Evolutionary conservation across 2,329 filamentous ascomycete genomes (phyloP).

Genomic region (Drechslera avenae): DNA sequence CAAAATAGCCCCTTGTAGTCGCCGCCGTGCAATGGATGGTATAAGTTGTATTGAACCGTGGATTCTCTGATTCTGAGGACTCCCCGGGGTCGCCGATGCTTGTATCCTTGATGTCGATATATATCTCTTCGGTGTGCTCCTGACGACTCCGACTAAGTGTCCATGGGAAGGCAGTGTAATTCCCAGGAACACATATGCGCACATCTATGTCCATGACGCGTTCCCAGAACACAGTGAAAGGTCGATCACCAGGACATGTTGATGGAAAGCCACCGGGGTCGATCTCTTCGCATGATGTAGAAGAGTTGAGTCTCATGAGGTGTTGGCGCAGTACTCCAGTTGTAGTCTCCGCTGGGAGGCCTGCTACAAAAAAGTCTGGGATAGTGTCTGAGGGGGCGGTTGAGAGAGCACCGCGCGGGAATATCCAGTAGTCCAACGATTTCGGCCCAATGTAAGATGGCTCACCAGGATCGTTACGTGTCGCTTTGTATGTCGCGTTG

Average conservation of each 20-base stretch:
- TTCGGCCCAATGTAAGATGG: no score
- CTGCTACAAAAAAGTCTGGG: neutral
- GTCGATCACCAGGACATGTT: neutral
- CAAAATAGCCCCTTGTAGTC: no score
- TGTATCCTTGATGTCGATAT: no score
- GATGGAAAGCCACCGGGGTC: neutral
- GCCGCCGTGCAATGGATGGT: no score
- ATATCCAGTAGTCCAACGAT: no score
- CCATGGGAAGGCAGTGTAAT: neutral
- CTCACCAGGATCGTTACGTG: no score
- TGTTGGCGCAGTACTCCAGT: neutral
- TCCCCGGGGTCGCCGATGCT: no score
- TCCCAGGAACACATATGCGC: neutral
- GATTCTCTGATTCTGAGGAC: no score
- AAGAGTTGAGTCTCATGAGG: neutral
- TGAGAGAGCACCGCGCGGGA: no score
- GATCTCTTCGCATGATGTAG: neutral
- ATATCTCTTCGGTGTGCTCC: neutral
- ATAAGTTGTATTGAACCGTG: no score
- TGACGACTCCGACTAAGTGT: neutral
- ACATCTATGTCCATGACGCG: neutral
- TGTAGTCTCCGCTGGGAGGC: neutral
- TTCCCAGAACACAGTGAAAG: neutral
- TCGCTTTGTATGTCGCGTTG: no score
- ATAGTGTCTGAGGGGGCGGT: no score